Percentiles rank a stretch among this genome's conserved stretches.
These are phyloP conservation scores for Emericellopsis cladophorae DNA, from an alignment of 2,329 filamentous ascomycete species.

Conservation along the genomic window DNA sequence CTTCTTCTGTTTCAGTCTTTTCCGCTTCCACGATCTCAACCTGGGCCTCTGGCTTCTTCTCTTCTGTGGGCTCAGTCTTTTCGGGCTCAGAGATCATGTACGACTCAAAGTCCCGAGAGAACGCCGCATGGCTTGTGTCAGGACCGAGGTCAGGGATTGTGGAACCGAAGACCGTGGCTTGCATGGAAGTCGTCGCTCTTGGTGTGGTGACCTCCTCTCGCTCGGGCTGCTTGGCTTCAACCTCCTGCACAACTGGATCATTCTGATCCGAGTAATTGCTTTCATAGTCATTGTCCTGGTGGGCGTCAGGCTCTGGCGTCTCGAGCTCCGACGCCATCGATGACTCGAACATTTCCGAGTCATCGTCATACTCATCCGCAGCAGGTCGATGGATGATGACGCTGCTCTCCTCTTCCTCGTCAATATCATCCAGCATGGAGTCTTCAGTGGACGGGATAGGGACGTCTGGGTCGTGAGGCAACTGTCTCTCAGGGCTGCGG, in stretches of 20 bases:
- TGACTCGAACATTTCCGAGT: slow-evolving; percentile 54
- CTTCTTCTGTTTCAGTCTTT: slow-evolving; percentile 12
- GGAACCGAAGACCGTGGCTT: slow-evolving; percentile 7
- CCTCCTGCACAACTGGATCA: slow-evolving; percentile 4
- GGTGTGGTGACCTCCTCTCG: slow-evolving; percentile 40
- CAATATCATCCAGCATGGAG: slow-evolving; percentile 41
- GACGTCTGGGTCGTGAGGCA: slow-evolving; percentile 71
- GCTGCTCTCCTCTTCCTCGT: slow-evolving; percentile 38
- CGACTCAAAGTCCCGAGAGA: slow-evolving; percentile 30
- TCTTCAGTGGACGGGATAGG: slow-evolving; percentile 81
- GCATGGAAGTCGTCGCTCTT: slow-evolving; percentile 20
- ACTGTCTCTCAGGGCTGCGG: slow-evolving; percentile 37
- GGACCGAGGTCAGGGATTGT: slow-evolving; percentile 24
- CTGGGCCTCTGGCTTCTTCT: slow-evolving; percentile 12
- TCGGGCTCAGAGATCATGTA: slow-evolving; percentile 30
- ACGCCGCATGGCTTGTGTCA: slow-evolving; percentile 20
- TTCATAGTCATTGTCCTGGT: slow-evolving; percentile 36
- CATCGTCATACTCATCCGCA: slow-evolving; percentile 44
- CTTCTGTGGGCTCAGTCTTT: slow-evolving; percentile 14
- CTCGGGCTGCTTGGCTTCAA: slow-evolving; percentile 9
- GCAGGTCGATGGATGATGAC: slow-evolving; percentile 56
- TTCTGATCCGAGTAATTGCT: slow-evolving; percentile 21
- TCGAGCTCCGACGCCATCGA: slow-evolving; percentile 31
- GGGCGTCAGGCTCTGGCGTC: slow-evolving; percentile 27
- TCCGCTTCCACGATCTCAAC: not conserved